Evolutionary conservation across 1,284 basidiomycete genomes (phyloP).

Genomic region (Trametes pubescens): DNA sequence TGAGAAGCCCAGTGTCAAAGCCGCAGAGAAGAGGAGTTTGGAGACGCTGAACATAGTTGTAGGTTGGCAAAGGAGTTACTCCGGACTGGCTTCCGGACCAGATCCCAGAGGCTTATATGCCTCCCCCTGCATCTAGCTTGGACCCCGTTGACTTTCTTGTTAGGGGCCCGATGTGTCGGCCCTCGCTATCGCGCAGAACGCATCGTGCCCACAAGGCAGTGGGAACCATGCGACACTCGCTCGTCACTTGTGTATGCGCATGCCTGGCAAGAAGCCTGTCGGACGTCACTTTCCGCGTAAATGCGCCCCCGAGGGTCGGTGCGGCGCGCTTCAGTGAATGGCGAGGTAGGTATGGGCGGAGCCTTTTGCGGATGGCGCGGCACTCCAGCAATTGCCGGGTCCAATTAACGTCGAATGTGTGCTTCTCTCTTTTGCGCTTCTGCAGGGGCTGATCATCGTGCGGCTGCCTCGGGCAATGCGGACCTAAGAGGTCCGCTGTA

Average conservation of each 20-base stretch:
- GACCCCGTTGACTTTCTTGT: neutral
- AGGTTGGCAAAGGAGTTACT: neutral
- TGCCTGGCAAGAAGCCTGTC: neutral
- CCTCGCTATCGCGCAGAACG: neutral
- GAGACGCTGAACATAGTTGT: conserved; percentile 2
- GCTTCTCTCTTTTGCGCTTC: neutral
- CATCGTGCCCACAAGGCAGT: conserved; percentile 3
- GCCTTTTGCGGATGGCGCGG: conserved; percentile 5
- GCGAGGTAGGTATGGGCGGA: conserved; percentile 8
- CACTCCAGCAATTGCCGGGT: neutral
- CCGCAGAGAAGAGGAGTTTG: conserved; percentile 5
- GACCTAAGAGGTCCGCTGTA: neutral
- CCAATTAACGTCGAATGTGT: neutral
- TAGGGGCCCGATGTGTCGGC: neutral
- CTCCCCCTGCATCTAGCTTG: neutral
- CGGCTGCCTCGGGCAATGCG: neutral
- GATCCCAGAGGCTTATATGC: conserved; percentile 7
- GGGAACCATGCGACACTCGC: conserved; percentile 16
- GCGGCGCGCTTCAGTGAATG: conserved; percentile 12
- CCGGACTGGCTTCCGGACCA: neutral
- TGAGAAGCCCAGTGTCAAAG: conserved; percentile 10
- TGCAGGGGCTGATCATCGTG: conserved; percentile 6
- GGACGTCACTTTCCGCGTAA: neutral
- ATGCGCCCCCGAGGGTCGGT: conserved; percentile 7
- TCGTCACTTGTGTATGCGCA: neutral